Evolutionary conservation across 768 basidiomycete genomes (phyloP).

Genomic region (Mycena crocata): DNA sequence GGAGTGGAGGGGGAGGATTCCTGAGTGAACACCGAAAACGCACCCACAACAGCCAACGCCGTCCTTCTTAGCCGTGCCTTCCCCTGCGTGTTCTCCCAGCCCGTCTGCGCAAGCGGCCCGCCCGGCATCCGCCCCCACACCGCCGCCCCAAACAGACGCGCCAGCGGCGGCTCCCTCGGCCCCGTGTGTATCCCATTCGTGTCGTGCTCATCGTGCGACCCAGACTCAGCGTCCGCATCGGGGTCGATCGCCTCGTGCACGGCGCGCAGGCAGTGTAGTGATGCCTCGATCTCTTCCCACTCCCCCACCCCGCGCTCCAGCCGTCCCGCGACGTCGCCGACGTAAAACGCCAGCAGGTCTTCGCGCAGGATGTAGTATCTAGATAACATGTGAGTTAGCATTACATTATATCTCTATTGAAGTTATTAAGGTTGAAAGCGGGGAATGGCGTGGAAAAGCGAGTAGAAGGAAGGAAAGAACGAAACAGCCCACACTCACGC

Average conservation of each 20-base stretch:
- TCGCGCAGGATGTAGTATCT: constrained; percentile 90
- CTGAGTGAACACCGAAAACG: constrained; percentile 25
- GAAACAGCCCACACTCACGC: constrained; percentile 63
- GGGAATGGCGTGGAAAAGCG: constrained; percentile 5
- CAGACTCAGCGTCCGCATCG: constrained; percentile 42
- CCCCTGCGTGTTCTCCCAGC: not conserved
- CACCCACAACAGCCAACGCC: constrained; percentile 80
- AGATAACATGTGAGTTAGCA: constrained; percentile 2
- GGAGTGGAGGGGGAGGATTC: not conserved
- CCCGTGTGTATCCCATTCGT: too few relatives aligned
- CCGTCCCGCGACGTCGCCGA: constrained; percentile 69
- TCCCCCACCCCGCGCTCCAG: constrained; percentile 60
- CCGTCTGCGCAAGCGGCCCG: constrained; percentile 56
- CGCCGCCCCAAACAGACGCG: constrained; percentile 76
- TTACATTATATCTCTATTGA: too few relatives aligned
- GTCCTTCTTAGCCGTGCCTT: constrained; percentile 73
- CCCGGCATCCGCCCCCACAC: constrained; percentile 78
- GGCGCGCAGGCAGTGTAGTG: constrained; percentile 86
- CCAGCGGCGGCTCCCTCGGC: too few relatives aligned
- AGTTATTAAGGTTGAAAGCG: not conserved
- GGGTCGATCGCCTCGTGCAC: constrained; percentile 87
- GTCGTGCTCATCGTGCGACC: too few relatives aligned
- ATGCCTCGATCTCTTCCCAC: constrained; percentile 94
- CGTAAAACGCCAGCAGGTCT: constrained; percentile 80
- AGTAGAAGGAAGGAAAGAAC: not conserved